Percentiles rank a stretch among this genome's conserved stretches.
Conservation (phyloP, 805 yeast genomes). For the Yamadazyma sp. region DNA sequence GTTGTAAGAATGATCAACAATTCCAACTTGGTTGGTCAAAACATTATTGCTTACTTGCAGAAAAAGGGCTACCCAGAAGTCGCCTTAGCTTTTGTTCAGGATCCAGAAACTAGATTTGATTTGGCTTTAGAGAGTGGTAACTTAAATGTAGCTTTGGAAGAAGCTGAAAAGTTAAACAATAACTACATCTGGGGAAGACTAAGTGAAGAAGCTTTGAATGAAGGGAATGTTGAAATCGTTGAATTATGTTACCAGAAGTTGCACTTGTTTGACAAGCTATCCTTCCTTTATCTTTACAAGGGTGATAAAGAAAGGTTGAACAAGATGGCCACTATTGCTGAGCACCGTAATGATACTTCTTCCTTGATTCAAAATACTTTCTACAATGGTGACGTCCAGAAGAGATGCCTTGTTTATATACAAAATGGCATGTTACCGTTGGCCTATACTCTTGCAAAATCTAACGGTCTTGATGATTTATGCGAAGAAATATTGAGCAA, state of each 20-base stretch:
- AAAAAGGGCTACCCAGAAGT: constrained; percentile 96
- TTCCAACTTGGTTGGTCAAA: constrained; percentile 94
- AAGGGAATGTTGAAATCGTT: constrained; percentile 83
- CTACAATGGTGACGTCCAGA: constrained; percentile 70
- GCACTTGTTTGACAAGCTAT: constrained; percentile 81
- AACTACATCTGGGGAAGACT: constrained; percentile 75
- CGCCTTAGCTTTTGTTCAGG: constrained; percentile 95
- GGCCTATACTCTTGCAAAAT: constrained; percentile 90
- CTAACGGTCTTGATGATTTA: constrained; percentile 74
- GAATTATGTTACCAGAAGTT: constrained; percentile 89
- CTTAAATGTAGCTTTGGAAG: constrained; percentile 79
- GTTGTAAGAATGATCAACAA: constrained; percentile 84
- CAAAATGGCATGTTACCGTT: constrained; percentile 81
- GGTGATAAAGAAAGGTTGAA: constrained; percentile 76
- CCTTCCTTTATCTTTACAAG: constrained; percentile 81
- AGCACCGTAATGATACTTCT: constrained; percentile 76
- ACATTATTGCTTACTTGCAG: constrained; percentile 91
- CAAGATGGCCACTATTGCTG: constrained; percentile 89
- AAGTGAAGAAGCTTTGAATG: constrained; percentile 81
- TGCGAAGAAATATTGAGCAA: constrained; percentile 72
- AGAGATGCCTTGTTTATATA: constrained; percentile 70
- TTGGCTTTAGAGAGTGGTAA: constrained; percentile 93
- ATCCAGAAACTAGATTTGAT: constrained; percentile 93
- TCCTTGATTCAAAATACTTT: constrained; percentile 82
- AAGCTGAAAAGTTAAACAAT: constrained; percentile 76